Base-by-base conservation (phyloP, 441 rosid species). In the Adansonia rubrostipa region DNA sequence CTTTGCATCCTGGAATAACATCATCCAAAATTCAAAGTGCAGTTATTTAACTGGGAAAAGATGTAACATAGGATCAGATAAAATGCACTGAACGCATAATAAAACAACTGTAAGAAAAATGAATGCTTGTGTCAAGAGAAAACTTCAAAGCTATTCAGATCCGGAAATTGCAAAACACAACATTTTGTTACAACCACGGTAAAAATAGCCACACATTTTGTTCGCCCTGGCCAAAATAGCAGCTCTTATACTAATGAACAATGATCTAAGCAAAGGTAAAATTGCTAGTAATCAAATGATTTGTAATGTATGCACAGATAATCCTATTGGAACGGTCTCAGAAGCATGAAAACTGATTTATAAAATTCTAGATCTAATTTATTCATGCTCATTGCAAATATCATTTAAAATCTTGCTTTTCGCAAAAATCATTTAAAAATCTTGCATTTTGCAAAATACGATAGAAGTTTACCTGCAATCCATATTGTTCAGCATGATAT, bases 401-500 rank as follows among this genome's bases (percentile, higher is more conserved):
- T 19, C 75, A 58, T 50, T 57, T 36, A 56, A 28, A 47, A 57
- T 33, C 69, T 44, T 54, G 20, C 62, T 71, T 20, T 50, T 22
- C n/a, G 24, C 44, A 74, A 78, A 57, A 50, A 56, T 19, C 75
- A 58, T 50, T 57, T 47, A 3, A 56, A 28, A 47, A 57, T 33
- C 69, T 44, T 54, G 15, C 62, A 76, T 20, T 50, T 22, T 11
- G 24, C 44, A 74, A 78, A 57, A 53, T 20, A 28, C 17, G 53
- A 66, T 2, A 53, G 64, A 5, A 58, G 78, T 82, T 76, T 63
- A 86, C 91, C 87, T 88, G 91, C 82, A 88, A 80, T 36, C 89
- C 91, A 77, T 80, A 79, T 77, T 88, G 91, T 51, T 84, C 91
- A n/a, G 89, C 86, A 24, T 86, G 89, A 82, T 88, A 88, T 80